Evolutionary conservation across 2,329 filamentous ascomycete species (phyloP), one percentile per base, ranked within the genome.

Genomic region (Cercospora sp.): DNA sequence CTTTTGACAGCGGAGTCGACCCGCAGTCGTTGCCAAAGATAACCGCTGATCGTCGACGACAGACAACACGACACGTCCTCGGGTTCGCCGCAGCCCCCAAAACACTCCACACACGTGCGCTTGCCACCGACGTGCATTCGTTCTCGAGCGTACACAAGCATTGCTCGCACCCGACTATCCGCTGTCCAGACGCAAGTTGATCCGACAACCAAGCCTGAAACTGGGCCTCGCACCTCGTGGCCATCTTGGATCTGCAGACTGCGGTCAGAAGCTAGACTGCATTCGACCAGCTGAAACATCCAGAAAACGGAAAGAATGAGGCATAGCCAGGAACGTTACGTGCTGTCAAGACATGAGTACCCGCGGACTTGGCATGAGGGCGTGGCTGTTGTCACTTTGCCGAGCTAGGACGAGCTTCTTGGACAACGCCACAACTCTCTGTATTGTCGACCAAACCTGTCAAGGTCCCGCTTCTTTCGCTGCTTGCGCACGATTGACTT

Each of bases 341-440:
- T 43, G 26, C 30, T 32, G 45, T 30, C 61, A 62, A 62, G 60
- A 62, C 16, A 12, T 8, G 24, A 30, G 10, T 9, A 24, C 37
- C 60, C 60, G 60, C 60, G 60, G 37, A 62, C 60, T 62, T 45
- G 60, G 60, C 60, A 30, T 34, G 26, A 45, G 4, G 32, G 24
- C 37, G 58, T 61, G 32, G 37, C 32, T 21, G 32, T 8, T 26
- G 40, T 62, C 60, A 40, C 26, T 21, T 18, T 62, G 60, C 60
- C 60, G 60, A 37, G 60, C 18, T 40, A 49, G 55, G 55, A 51
- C 60, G 60, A 62, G 60, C 60, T 62, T 43, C 60, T 62, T 45
- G 60, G 60, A 18, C 16, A 18, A 28, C 60, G 60, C 40, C 60
- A 49, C 60, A 21, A 28, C 24, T 32, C 34, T 62, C 40, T 51